Evolutionary conservation across 2,329 filamentous ascomycete species (phyloP).

Genomic region (Apiospora pterosperma): DNA sequence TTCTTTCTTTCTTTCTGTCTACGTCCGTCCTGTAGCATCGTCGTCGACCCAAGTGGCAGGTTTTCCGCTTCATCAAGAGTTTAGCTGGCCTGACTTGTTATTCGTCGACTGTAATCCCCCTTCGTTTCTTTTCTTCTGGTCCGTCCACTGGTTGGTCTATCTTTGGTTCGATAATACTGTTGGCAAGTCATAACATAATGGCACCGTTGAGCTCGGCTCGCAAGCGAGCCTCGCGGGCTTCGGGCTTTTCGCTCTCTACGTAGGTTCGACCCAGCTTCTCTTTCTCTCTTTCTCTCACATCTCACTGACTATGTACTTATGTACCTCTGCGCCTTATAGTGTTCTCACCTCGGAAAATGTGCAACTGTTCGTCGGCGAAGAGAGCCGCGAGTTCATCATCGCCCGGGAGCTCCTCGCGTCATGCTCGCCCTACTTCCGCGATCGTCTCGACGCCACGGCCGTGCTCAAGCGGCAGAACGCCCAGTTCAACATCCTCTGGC

Average conservation of each 20-base stretch:
- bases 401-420: slow-evolving; percentile 23
- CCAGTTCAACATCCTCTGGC: slow-evolving; percentile 19
- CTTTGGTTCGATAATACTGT: neutral
- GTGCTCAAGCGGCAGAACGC: slow-evolving; percentile 19
- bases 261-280: neutral
- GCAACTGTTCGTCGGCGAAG: slow-evolving; percentile 27
- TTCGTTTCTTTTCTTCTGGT: neutral
- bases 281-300: neutral
- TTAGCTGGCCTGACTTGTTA: slow-evolving; percentile 1
- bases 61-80: neutral
- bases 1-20: neutral
- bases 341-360: slow-evolving; percentile 18
- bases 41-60: neutral
- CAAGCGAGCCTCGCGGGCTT: neutral
- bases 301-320: neutral
- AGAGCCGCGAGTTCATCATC: slow-evolving; percentile 24
- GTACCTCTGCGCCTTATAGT: neutral
- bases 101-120: neutral
- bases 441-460: slow-evolving; percentile 18
- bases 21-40: neutral
- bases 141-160: neutral
- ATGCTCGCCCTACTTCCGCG: slow-evolving; percentile 26
- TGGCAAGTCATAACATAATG: neutral
- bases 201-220: neutral
- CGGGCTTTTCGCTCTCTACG: neutral